phyloP scores from a whole-genome alignment of 495 filamentous ascomycete genomes.

The Aspergillus cavernicola region DNA sequence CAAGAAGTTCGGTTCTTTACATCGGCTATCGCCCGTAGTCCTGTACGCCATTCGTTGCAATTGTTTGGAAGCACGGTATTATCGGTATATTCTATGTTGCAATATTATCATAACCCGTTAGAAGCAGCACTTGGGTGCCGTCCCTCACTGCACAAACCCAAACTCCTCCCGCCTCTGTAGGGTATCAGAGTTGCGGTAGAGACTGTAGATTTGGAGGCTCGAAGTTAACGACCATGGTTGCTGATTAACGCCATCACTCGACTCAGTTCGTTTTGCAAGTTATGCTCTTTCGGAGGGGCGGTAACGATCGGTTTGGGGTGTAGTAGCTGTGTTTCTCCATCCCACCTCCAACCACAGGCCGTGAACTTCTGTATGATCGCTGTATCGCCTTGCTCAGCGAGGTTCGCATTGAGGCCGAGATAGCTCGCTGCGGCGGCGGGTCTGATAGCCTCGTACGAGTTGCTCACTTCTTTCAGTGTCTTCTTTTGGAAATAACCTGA shows the following conservation, averaged over 20 bases:
- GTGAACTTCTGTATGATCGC: conserved; percentile 37
- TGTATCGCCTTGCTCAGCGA: conserved; percentile 30
- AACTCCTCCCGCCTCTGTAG: background rate
- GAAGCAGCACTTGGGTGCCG: conserved; percentile 1
- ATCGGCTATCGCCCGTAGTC: background rate
- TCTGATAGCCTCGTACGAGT: conserved; percentile 47
- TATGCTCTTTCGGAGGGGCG: conserved; percentile 23
- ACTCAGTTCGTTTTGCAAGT: conserved; percentile 26
- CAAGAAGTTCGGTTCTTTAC: conserved; percentile 42
- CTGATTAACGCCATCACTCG: conserved; percentile 35
- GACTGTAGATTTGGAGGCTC: background rate
- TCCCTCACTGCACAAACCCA: background rate
- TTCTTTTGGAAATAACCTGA: conserved; percentile 47
- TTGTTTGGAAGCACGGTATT: conserved; percentile 22
- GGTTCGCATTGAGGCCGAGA: conserved; percentile 38
- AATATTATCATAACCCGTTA: conserved; percentile 14
- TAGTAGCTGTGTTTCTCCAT: conserved; percentile 35
- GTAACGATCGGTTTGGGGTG: conserved; percentile 34
- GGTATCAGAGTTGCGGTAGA: background rate
- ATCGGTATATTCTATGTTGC: conserved; percentile 15
- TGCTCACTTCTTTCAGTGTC: conserved; percentile 45
- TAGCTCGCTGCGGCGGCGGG: conserved; percentile 42
- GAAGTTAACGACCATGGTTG: conserved; percentile 19
- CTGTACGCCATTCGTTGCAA: background rate
- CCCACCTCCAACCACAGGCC: conserved; percentile 45